Conservation (phyloP, 495 filamentous ascomycete species). For the Neurospora sp. region DNA sequence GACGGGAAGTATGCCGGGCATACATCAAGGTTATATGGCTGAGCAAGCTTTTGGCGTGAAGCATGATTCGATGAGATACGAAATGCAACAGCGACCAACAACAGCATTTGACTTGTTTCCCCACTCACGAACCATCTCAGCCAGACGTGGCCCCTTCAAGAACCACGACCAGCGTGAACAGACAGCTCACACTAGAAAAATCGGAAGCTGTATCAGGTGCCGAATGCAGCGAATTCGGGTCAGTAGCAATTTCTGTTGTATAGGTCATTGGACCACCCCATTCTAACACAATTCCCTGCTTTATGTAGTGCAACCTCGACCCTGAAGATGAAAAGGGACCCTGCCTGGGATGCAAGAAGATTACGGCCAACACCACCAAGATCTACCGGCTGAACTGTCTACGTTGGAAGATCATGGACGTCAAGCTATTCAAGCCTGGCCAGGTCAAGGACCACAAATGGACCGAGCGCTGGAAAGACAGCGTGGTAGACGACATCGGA, state of each 20-base stretch:
- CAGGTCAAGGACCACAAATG: conserved; percentile 41
- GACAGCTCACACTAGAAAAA: conserved; percentile 40
- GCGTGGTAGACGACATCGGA: conserved; percentile 38
- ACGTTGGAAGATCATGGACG: conserved; percentile 41
- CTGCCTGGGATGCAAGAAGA: conserved; percentile 39
- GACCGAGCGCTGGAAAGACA: conserved; percentile 42
- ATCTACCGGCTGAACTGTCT: conserved; percentile 38
- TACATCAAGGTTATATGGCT: conserved; percentile 3
- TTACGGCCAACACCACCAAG: conserved; percentile 24
- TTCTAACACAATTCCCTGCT: conserved; percentile 3
- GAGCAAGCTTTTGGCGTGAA: conserved; percentile 5
- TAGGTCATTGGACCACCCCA: background rate
- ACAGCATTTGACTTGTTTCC: conserved; percentile 10
- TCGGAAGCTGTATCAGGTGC: conserved; percentile 42
- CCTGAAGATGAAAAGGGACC: conserved; percentile 28
- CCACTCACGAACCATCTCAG: conserved; percentile 15
- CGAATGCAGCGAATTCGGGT: conserved; percentile 47
- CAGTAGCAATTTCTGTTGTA: conserved; percentile 9
- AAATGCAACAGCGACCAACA: conserved; percentile 2
- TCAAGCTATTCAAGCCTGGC: conserved; percentile 40
- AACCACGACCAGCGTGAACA: conserved; percentile 32
- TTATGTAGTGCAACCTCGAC: conserved; percentile 35
- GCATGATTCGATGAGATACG: conserved; percentile 6
- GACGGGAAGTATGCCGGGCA: background rate
- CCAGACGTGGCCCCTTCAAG: conserved; percentile 39